Percentiles rank a stretch among this genome's conserved stretches.
Conservation (phyloP, 305 asterid genomes). For the Fraxinus velutina region DNA sequence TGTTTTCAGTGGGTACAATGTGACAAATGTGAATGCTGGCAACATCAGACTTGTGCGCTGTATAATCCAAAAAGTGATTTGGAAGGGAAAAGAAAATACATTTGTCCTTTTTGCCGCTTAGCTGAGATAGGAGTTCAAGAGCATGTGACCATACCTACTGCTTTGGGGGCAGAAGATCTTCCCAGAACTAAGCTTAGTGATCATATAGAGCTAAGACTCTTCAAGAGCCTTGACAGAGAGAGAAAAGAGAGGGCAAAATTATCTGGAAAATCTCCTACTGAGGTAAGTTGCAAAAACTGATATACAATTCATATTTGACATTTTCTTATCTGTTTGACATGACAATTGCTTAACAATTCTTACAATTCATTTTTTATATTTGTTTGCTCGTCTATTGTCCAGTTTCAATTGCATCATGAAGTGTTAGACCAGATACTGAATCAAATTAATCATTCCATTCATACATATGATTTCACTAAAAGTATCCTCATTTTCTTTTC, state of each 20-base stretch:
- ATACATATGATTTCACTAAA: not conserved
- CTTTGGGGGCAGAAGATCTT: constrained; percentile 62
- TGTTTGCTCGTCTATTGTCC: not conserved
- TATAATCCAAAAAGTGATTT: constrained; percentile 52
- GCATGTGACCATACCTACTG: constrained; percentile 36
- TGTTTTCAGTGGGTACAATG: constrained; percentile 77
- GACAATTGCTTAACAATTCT: not conserved
- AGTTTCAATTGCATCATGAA: not conserved
- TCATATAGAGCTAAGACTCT: constrained; percentile 68
- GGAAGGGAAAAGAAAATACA: constrained; percentile 51
- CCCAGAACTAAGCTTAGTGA: constrained; percentile 74
- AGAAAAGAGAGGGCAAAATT: constrained; percentile 57
- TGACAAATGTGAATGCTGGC: constrained; percentile 66
- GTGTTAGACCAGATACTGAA: not conserved
- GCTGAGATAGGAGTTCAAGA: constrained; percentile 40
- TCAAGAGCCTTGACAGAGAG: constrained; percentile 51
- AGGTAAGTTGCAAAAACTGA: constrained; percentile 36
- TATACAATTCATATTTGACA: constrained; percentile 8
- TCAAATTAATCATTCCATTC: not conserved
- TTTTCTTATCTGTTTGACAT: constrained; percentile 10
- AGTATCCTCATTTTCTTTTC: not conserved
- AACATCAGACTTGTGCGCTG: constrained; percentile 76
- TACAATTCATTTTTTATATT: not conserved
- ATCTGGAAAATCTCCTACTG: constrained; percentile 43
- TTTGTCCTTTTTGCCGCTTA: constrained; percentile 67